These are phyloP conservation scores for Pezicula carpinea DNA, from an alignment of 2,329 filamentous ascomycete genomes.

Conservation along the genomic window DNA sequence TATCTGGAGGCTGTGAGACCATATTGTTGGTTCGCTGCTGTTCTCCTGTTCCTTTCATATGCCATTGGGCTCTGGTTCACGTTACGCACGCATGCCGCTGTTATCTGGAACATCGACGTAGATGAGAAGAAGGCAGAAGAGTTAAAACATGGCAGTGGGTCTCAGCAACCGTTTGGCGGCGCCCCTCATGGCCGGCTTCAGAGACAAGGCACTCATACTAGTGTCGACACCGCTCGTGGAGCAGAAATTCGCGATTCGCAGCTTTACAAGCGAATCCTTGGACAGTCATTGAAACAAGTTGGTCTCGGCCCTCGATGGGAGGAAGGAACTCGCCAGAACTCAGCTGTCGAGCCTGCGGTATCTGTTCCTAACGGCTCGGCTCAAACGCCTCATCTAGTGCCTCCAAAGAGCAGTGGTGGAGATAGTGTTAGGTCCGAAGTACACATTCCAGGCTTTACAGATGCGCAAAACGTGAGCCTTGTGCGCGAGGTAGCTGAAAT, in stretches of 20 bases:
- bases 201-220: slow-evolving; percentile 18
- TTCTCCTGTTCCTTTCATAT: slow-evolving; percentile 86
- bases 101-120: slow-evolving; percentile 88
- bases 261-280: slow-evolving; percentile 88
- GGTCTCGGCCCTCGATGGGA: slow-evolving; percentile 58
- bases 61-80: slow-evolving; percentile 94
- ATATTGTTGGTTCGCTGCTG: slow-evolving; percentile 85
- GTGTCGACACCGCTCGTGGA: slow-evolving; percentile 17
- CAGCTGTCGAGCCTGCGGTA: slow-evolving; percentile 20
- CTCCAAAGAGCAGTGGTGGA: slow-evolving; percentile 55
- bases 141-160: slow-evolving; percentile 27
- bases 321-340: slow-evolving; percentile 36
- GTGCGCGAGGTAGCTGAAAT: slow-evolving; percentile 89
- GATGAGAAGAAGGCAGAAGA: slow-evolving; percentile 71
- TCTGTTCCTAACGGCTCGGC: slow-evolving; percentile 37
- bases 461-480: slow-evolving; percentile 75
- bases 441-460: slow-evolving; percentile 66
- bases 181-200: slow-evolving; percentile 19
- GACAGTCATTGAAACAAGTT: slow-evolving; percentile 81
- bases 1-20: slow-evolving; percentile 87
- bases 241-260: slow-evolving; percentile 79
- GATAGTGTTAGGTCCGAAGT: slow-evolving; percentile 42
- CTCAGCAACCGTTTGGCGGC: slow-evolving; percentile 18
- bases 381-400: slow-evolving; percentile 67
- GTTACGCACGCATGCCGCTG: slow-evolving; percentile 87